Percentiles rank a stretch among this genome's conserved stretches.
These are phyloP conservation scores for Capsicum rhomboideum DNA, from an alignment of 257 asterid genomes.

Conservation along the genomic window DNA sequence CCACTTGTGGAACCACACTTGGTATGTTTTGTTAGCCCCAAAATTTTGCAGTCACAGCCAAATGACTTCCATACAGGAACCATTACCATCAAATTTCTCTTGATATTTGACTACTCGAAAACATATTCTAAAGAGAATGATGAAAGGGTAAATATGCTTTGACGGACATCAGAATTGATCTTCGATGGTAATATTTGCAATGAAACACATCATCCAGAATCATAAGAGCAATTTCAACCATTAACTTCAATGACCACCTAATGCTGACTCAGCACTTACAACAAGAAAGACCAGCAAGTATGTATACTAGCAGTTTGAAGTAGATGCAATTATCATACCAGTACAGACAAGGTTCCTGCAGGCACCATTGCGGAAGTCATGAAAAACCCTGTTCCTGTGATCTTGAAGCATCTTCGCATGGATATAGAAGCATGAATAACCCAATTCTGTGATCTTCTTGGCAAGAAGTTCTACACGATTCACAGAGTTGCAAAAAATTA, in stretches of 20 bases:
- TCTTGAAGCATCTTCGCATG: conserved; percentile 98
- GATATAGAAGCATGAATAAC: conserved; percentile 87
- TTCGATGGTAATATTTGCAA: neutral
- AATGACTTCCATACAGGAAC: neutral
- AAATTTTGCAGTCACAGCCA: neutral
- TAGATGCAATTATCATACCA: conserved; percentile 29
- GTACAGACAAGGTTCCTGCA: conserved; percentile 97
- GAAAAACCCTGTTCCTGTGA: conserved; percentile 89
- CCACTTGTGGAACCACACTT: too few species aligned
- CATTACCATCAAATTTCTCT: neutral
- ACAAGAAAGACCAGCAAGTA: neutral
- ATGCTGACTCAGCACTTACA: neutral
- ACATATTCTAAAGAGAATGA: neutral
- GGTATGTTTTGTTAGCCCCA: neutral
- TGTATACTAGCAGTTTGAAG: neutral
- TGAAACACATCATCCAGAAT: neutral
- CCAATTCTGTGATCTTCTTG: conserved; percentile 88
- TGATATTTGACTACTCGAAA: neutral
- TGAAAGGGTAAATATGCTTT: neutral
- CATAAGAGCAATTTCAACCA: neutral
- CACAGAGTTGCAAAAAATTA: conserved; percentile 89
- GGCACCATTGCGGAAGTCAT: conserved; percentile 91
- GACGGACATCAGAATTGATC: neutral
- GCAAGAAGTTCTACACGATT: conserved; percentile 92
- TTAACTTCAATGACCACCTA: neutral